Evolutionary conservation across 768 basidiomycete species (phyloP).

Genomic region (Termitomyces sp.): DNA sequence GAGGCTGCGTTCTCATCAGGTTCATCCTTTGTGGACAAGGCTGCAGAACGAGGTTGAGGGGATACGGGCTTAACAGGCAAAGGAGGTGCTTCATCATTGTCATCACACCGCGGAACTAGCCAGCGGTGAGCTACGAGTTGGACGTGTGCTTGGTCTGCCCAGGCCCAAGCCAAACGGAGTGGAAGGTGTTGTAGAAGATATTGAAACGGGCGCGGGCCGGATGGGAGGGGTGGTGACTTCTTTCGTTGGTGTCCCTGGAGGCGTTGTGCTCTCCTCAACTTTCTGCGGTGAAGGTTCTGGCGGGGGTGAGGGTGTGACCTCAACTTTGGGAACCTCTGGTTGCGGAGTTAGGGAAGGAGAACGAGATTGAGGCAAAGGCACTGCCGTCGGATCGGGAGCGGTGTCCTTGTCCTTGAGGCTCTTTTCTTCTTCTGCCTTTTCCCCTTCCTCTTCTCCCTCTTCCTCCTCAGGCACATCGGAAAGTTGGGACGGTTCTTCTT

Average conservation of each 20-base stretch:
- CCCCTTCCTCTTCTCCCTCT: conserved; percentile 4
- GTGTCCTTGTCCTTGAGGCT: conserved; percentile 15
- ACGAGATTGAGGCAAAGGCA: conserved; percentile 39
- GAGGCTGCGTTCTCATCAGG: conserved; percentile 17
- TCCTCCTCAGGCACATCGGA: conserved; percentile 15
- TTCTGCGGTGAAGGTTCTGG: conserved; percentile 25
- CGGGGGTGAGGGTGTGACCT: conserved; percentile 32
- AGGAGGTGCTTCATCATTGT: conserved; percentile 35
- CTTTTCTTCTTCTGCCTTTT: conserved; percentile 19
- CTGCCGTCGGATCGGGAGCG: conserved; percentile 28
- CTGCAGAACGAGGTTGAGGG: conserved; percentile 35
- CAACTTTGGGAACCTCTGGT: conserved; percentile 42
- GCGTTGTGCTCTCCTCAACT: conserved; percentile 50
- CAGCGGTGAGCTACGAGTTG: conserved; percentile 74
- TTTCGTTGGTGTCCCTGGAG: conserved; percentile 60
- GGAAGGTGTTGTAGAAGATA: conserved; percentile 33
- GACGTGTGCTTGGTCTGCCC: conserved; percentile 61
- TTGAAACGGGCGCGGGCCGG: conserved; percentile 19
- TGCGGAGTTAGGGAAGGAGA: conserved; percentile 61
- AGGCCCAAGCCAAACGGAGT: conserved; percentile 42
- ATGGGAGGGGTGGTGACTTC: conserved; percentile 33
- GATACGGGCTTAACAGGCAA: conserved; percentile 29
- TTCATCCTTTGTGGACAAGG: conserved; percentile 25
- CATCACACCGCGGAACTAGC: conserved; percentile 50
- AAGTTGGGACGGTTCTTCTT: conserved; percentile 11